A percentile compares a stretch with the other conserved stretches of the same genome.
Evolutionary conservation across 202 grass and related monocot genomes (phyloP).

Genomic region (Bolboschoenoplectus hybrid): DNA sequence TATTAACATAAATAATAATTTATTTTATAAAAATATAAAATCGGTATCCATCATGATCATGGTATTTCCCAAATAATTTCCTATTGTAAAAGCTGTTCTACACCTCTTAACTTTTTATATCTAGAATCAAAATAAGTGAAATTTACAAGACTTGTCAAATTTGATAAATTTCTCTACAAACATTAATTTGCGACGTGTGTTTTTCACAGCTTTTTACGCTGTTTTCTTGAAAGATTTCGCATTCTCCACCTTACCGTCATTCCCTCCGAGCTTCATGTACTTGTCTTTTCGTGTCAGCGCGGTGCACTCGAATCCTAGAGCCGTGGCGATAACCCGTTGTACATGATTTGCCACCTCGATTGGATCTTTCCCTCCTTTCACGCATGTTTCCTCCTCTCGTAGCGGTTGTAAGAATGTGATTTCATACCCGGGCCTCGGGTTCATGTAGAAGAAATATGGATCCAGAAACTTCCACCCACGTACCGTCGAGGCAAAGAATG

Average conservation of each 20-base stretch:
- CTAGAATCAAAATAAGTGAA: neutral
- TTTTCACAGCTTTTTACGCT: constrained; percentile 1
- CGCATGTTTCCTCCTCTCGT: constrained; percentile 60
- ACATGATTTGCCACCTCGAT: constrained; percentile 83
- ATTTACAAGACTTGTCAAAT: neutral
- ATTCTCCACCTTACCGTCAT: constrained; percentile 51
- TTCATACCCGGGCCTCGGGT: constrained; percentile 63
- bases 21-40: no score
- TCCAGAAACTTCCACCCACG: constrained; percentile 73
- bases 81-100: neutral
- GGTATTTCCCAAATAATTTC: no score
- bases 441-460: constrained; percentile 96
- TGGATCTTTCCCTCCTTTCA: constrained; percentile 41
- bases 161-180: constrained; percentile 4
- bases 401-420: constrained; percentile 71
- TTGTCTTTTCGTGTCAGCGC: constrained; percentile 76
- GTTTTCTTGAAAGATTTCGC: constrained; percentile 32
- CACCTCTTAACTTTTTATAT: neutral
- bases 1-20: no score
- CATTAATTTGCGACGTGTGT: neutral
- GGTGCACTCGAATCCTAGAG: constrained; percentile 68
- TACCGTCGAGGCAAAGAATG: constrained; percentile 69
- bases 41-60: no score
- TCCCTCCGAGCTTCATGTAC: constrained; percentile 80
- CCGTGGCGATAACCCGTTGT: constrained; percentile 57